Percentiles rank a stretch among this genome's conserved stretches.
phyloP scores from a whole-genome alignment of 495 filamentous ascomycete species.

The Jackrogersella multiformis region DNA sequence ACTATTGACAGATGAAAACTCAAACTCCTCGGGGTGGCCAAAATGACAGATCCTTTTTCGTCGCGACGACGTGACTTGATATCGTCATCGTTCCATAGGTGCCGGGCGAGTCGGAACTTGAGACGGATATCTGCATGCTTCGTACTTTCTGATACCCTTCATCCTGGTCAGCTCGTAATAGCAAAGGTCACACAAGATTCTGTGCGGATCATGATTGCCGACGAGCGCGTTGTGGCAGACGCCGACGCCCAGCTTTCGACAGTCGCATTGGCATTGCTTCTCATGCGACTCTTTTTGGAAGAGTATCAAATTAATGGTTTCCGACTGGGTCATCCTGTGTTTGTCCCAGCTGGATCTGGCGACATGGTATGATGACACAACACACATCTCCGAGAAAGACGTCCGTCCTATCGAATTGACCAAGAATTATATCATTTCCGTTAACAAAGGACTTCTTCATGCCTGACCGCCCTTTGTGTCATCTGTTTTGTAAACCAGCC shows the following conservation, averaged over 20 bases:
- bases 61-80: conserved; percentile 1
- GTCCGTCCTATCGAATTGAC: background rate
- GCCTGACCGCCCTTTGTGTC: background rate
- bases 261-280: conserved; percentile 13
- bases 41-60: conserved; percentile 23
- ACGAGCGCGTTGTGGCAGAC: conserved; percentile 18
- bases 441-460: conserved; percentile 1
- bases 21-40: conserved; percentile 1
- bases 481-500: background rate
- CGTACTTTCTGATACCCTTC: conserved; percentile 13
- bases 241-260: background rate
- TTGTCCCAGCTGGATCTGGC: background rate
- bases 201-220: conserved; percentile 9
- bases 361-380: background rate
- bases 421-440: background rate
- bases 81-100: conserved; percentile 7
- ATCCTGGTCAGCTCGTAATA: conserved; percentile 23
- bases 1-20: background rate
- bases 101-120: conserved; percentile 10
- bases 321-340: conserved; percentile 3
- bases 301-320: conserved; percentile 3
- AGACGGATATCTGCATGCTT: conserved; percentile 28
- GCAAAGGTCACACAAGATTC: conserved; percentile 27
- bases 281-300: background rate
- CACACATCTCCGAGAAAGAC: background rate